phyloP scores from a whole-genome alignment of 371 early-diverging fungal genomes.

The Syncephalastrum sp. region DNA sequence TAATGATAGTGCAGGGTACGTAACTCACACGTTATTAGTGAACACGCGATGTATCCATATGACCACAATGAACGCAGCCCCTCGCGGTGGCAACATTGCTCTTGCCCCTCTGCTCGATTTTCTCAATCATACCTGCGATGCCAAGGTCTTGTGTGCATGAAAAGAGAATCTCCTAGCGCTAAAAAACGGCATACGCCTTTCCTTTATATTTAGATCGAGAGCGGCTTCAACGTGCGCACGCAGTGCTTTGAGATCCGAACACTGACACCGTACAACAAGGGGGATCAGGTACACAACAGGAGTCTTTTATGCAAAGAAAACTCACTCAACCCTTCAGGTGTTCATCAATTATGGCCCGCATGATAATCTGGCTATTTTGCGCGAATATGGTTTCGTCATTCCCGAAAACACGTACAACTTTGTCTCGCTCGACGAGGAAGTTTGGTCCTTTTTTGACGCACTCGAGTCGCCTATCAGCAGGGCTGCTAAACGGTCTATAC shows the following conservation, averaged over 20 bases:
- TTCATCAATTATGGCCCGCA: conserved; percentile 64
- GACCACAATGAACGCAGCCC: conserved; percentile 39
- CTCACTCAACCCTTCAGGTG: conserved; percentile 18
- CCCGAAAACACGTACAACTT: conserved; percentile 52
- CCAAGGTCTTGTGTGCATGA: conserved; percentile 30
- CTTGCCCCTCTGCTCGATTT: conserved; percentile 65
- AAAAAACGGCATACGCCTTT: neutral
- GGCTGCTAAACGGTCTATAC: conserved; percentile 40
- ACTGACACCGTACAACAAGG: conserved; percentile 50
- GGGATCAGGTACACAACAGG: conserved; percentile 42
- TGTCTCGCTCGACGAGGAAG: conserved; percentile 49
- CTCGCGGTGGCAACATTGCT: conserved; percentile 52
- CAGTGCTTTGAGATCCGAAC: conserved; percentile 60
- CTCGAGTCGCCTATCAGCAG: conserved; percentile 36
- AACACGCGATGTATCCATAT: conserved; percentile 66
- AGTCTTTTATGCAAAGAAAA: neutral
- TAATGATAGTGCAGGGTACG: too few species aligned
- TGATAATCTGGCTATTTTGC: conserved; percentile 56
- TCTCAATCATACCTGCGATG: conserved; percentile 60
- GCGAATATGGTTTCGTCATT: conserved; percentile 62
- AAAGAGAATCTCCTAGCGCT: neutral
- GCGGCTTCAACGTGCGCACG: conserved; percentile 47
- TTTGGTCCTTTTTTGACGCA: conserved; percentile 39
- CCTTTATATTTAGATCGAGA: conserved; percentile 43
- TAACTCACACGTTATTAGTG: conserved; percentile 26